Conservation (phyloP, 108 stramenopile genomes). For the Nitzschia sp. region DNA sequence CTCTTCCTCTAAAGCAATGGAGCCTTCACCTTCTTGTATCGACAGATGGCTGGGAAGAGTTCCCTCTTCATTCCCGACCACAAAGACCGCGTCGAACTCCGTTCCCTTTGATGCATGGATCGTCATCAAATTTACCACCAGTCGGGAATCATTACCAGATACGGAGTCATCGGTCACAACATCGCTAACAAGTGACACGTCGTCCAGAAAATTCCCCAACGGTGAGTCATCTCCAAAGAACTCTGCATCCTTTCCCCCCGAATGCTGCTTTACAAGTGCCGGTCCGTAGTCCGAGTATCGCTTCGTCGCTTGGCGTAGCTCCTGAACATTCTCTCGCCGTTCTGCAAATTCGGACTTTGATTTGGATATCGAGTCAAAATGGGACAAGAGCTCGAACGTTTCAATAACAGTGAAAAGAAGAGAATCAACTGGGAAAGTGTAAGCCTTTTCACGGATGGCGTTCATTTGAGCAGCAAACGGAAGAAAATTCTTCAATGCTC, state of each 20-base stretch:
- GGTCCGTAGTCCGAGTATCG: slow-evolving; percentile 61
- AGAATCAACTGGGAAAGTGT: slow-evolving; percentile 37
- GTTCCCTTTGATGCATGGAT: slow-evolving; percentile 92
- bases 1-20: slow-evolving; percentile 82
- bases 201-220: slow-evolving; percentile 73
- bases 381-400: slow-evolving; percentile 51
- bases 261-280: slow-evolving; percentile 14
- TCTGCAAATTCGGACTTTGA: slow-evolving; percentile 70
- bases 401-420: slow-evolving; percentile 57
- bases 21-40: slow-evolving; percentile 57
- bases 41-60: slow-evolving; percentile 64
- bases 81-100: slow-evolving; percentile 90
- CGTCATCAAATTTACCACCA: slow-evolving; percentile 85
- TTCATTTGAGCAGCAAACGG: slow-evolving; percentile 62
- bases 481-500: slow-evolving; percentile 60
- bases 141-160: slow-evolving; percentile 13
- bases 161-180: slow-evolving; percentile 35
- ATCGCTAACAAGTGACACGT: slow-evolving; percentile 78
- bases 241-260: slow-evolving; percentile 19
- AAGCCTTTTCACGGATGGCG: slow-evolving; percentile 43
- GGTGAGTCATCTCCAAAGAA: slow-evolving; percentile 43
- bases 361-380: slow-evolving; percentile 76
- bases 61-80: slow-evolving; percentile 87
- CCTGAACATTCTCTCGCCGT: slow-evolving; percentile 66
- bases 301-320: slow-evolving; percentile 65